Percentiles rank a stretch among this genome's conserved stretches.
Evolutionary conservation across 371 early-diverging fungal genomes (phyloP).

Genomic region (Globomyces sp.): DNA sequence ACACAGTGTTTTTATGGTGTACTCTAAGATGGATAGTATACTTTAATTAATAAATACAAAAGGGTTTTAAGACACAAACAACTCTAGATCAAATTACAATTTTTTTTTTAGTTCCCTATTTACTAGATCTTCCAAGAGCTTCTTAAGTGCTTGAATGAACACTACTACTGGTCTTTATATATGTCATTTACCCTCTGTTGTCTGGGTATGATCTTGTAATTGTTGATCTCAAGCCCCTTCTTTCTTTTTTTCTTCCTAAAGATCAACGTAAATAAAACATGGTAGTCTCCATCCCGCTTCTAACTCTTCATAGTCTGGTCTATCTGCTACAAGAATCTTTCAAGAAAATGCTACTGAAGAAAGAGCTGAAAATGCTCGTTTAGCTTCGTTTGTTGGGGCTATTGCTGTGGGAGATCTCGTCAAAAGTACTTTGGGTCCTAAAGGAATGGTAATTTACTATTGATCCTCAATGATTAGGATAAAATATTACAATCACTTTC

Average conservation of each 20-base stretch:
- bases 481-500: conserved; percentile 94
- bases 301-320: neutral
- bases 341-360: conserved; percentile 93
- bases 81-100: too few species aligned
- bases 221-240: too few species aligned
- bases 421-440: conserved; percentile 76
- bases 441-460: conserved; percentile 55
- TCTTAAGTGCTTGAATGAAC: too few species aligned
- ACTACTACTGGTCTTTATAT: too few species aligned
- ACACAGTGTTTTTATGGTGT: conserved; percentile 28
- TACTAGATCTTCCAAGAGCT: too few species aligned
- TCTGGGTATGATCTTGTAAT: too few species aligned
- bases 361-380: conserved; percentile 95
- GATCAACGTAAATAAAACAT: too few species aligned
- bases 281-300: too few species aligned
- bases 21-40: conserved; percentile 70
- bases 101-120: too few species aligned
- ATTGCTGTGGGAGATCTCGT: conserved; percentile 98
- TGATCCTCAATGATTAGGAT: conserved; percentile 48
- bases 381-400: conserved; percentile 93
- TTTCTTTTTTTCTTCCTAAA: too few species aligned
- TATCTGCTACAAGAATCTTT: conserved; percentile 53
- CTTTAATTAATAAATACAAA: conserved; percentile 43
- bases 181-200: too few species aligned
- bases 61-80: too few species aligned